These are phyloP conservation scores for Helotiales sp. DNA, from an alignment of 2,329 filamentous ascomycete genomes.

Conservation along the genomic window DNA sequence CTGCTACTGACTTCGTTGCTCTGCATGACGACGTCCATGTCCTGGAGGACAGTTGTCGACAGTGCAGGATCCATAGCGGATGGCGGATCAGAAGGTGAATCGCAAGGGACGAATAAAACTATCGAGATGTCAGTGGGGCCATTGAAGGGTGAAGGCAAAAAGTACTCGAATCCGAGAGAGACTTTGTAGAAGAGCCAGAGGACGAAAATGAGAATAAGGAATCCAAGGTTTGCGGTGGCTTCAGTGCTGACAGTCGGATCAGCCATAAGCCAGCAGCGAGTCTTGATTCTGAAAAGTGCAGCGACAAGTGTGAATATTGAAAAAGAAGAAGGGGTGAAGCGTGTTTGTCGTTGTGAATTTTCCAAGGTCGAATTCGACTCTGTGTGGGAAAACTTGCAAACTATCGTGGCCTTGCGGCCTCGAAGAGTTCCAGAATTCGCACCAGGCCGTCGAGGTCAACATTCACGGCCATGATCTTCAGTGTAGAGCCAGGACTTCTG, in stretches of 20 bases:
- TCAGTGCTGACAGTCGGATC: background rate
- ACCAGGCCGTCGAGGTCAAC: background rate
- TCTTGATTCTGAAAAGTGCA: background rate
- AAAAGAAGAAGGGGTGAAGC: background rate
- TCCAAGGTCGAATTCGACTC: background rate
- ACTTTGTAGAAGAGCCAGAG: background rate
- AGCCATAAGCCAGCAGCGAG: background rate
- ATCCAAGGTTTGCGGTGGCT: background rate
- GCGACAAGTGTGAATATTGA: background rate
- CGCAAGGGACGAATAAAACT: background rate
- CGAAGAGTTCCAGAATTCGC: background rate
- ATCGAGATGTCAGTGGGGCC: background rate
- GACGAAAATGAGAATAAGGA: background rate
- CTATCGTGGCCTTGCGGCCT: background rate
- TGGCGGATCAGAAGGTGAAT: background rate
- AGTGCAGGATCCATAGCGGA: slow-evolving; percentile 9
- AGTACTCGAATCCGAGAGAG: no score
- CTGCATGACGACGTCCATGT: slow-evolving; percentile 24
- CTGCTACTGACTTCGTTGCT: slow-evolving; percentile 15
- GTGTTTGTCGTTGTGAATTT: background rate
- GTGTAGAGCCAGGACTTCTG: no score
- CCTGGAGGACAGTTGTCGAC: slow-evolving; percentile 9
- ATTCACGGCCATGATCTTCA: no score
- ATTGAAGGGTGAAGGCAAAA: background rate
- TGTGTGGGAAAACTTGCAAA: no score